A percentile compares a stretch with the other conserved stretches of the same genome.
phyloP scores from a whole-genome alignment of 2,329 filamentous ascomycete species.

The Nakataea oryzae region DNA sequence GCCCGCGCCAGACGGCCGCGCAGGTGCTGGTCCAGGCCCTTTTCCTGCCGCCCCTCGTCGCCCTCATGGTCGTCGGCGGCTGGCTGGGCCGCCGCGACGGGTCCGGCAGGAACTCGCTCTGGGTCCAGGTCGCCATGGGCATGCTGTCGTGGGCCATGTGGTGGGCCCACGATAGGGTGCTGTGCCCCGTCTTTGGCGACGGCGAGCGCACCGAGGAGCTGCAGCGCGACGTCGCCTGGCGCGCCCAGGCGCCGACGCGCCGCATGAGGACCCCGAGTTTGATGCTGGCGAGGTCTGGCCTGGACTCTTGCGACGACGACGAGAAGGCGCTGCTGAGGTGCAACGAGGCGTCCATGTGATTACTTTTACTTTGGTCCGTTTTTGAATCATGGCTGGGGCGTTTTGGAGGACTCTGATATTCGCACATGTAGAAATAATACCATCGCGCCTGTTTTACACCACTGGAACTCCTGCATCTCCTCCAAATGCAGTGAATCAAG shows the following conservation, averaged over 20 bases:
- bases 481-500: too few relatives aligned
- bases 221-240: conserved; percentile 6
- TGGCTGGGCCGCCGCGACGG: conserved; percentile 43
- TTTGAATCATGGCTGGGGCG: too few relatives aligned
- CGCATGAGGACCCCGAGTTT: conserved; percentile 5
- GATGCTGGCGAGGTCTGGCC: too few relatives aligned
- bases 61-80: conserved; percentile 30
- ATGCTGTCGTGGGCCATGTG: conserved; percentile 39
- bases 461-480: too few relatives aligned
- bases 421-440: too few relatives aligned
- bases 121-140: conserved; percentile 46
- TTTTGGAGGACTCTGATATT: too few relatives aligned
- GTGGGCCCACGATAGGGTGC: conserved; percentile 31
- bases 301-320: conserved; percentile 6
- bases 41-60: conserved; percentile 25
- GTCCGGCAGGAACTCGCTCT: conserved; percentile 56
- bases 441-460: too few relatives aligned
- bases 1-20: conserved; percentile 54
- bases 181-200: conserved; percentile 65
- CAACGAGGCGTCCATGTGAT: background rate
- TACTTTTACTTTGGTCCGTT: background rate
- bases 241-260: conserved; percentile 4
- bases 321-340: conserved; percentile 4
- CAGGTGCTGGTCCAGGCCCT: conserved; percentile 45
- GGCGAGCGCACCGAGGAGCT: conserved; percentile 56